Percentiles rank a stretch among this genome's conserved stretches.
Conservation (phyloP, 768 basidiomycete genomes). For the Mycena galopus region DNA sequence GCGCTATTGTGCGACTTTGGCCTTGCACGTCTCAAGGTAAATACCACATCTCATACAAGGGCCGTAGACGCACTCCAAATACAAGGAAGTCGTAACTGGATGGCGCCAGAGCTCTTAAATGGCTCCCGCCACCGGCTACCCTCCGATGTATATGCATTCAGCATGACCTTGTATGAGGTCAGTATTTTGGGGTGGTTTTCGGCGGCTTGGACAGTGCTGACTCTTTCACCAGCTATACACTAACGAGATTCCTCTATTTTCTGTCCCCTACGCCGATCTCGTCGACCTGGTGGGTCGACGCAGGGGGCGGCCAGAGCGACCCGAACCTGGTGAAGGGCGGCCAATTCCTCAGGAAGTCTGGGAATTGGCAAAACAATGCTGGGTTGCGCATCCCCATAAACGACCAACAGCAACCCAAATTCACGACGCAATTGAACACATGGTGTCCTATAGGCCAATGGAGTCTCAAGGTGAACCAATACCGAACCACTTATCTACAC, state of each 20-base stretch:
- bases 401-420: neutral
- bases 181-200: too few species aligned
- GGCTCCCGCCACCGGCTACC: neutral
- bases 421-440: neutral
- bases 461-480: too few species aligned
- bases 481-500: slow-evolving; percentile 54
- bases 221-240: slow-evolving; percentile 15
- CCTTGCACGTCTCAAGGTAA: neutral
- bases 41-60: too few species aligned
- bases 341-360: neutral
- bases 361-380: neutral
- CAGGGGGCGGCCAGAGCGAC: slow-evolving; percentile 1
- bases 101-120: slow-evolving; percentile 15
- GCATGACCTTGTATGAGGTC: neutral
- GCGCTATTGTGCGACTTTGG: slow-evolving; percentile 21
- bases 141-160: neutral
- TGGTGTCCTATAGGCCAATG: too few species aligned
- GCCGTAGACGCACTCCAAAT: neutral
- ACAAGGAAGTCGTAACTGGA: slow-evolving; percentile 29
- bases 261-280: neutral
- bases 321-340: slow-evolving; percentile 3
- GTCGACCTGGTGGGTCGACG: slow-evolving; percentile 20
- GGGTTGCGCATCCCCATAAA: neutral
- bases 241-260: slow-evolving; percentile 25
- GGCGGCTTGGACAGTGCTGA: too few species aligned